These are phyloP conservation scores for Penicillium sp. DNA, from an alignment of 2,329 filamentous ascomycete species.

Conservation along the genomic window DNA sequence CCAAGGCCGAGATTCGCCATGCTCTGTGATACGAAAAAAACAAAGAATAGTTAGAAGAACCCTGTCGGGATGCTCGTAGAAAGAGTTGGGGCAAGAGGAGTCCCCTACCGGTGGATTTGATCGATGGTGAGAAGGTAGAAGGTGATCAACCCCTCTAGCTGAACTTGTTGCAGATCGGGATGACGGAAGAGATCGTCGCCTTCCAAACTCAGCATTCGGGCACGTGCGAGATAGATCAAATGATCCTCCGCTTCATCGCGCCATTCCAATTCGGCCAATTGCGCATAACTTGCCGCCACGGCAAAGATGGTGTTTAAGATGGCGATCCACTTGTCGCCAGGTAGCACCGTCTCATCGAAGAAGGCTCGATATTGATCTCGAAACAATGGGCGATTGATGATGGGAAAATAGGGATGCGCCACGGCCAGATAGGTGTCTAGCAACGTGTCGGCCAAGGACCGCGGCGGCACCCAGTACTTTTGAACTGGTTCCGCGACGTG, in stretches of 20 bases:
- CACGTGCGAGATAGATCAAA: slow-evolving; percentile 33
- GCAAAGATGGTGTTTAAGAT: slow-evolving; percentile 40
- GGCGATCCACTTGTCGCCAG: slow-evolving; percentile 32
- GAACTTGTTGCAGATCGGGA: slow-evolving; percentile 37
- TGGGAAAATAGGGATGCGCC: slow-evolving; percentile 34
- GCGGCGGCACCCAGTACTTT: slow-evolving; percentile 30
- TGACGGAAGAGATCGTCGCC: slow-evolving; percentile 28
- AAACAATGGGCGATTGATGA: slow-evolving; percentile 32
- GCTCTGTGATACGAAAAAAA: slow-evolving; percentile 10
- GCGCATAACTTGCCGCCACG: slow-evolving; percentile 31
- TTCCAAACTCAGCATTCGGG: slow-evolving; percentile 30
- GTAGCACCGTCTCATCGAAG: slow-evolving; percentile 16
- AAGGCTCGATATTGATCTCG: slow-evolving; percentile 27
- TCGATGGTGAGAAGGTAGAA: slow-evolving; percentile 32
- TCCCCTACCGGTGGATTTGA: slow-evolving; percentile 34
- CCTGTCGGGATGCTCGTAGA: background rate
- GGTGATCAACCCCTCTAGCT: slow-evolving; percentile 31
- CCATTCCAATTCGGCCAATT: slow-evolving; percentile 23
- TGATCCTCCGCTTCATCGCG: slow-evolving; percentile 26
- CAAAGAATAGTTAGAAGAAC: background rate
- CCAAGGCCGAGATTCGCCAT: slow-evolving; percentile 33
- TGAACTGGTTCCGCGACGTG: slow-evolving; percentile 28
- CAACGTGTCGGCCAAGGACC: slow-evolving; percentile 28
- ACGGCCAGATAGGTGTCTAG: slow-evolving; percentile 31
- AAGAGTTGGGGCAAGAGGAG: too few species aligned